These are phyloP conservation scores for Guyanaporus albipodus DNA, from an alignment of 768 basidiomycete species.

Conservation along the genomic window DNA sequence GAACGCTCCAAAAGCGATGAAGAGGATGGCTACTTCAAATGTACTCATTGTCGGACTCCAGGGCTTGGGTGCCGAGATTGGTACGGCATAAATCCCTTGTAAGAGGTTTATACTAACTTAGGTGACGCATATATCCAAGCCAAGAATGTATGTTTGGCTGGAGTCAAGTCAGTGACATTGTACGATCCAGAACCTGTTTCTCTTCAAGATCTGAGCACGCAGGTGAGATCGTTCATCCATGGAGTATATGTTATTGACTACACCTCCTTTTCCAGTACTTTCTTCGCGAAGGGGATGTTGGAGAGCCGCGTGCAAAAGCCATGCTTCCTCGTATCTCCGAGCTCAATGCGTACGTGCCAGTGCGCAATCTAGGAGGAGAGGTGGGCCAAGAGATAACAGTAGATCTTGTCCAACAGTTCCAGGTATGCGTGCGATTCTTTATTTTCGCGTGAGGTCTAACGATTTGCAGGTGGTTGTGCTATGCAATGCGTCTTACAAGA, in stretches of 20 bases:
- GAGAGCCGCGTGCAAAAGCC: slow-evolving; percentile 81
- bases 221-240: slow-evolving; percentile 45
- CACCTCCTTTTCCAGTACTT: slow-evolving; percentile 67
- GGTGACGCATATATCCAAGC: slow-evolving; percentile 38
- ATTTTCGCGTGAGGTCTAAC: slow-evolving; percentile 7
- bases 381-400: slow-evolving; percentile 74
- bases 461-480: slow-evolving; percentile 76
- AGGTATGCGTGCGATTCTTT: slow-evolving; percentile 47
- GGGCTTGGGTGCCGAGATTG: slow-evolving; percentile 95
- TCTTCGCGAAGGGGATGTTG: slow-evolving; percentile 81
- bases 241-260: background rate
- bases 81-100: slow-evolving; percentile 36
- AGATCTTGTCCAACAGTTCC: slow-evolving; percentile 83
- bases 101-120: slow-evolving; percentile 8
- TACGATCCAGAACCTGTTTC: slow-evolving; percentile 89
- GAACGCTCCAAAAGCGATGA: slow-evolving; percentile 81
- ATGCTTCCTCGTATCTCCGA: slow-evolving; percentile 88
- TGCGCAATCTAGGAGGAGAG: slow-evolving; percentile 76
- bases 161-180: slow-evolving; percentile 95
- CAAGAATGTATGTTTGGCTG: slow-evolving; percentile 92
- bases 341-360: slow-evolving; percentile 93
- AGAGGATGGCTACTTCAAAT: slow-evolving; percentile 95
- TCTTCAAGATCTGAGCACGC: slow-evolving; percentile 88
- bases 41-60: slow-evolving; percentile 90
- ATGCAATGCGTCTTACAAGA: slow-evolving; percentile 68